Percentiles rank a stretch among this genome's conserved stretches.
phyloP scores from a whole-genome alignment of 1,139 yeast species.

The Taphrina flavorubra region DNA sequence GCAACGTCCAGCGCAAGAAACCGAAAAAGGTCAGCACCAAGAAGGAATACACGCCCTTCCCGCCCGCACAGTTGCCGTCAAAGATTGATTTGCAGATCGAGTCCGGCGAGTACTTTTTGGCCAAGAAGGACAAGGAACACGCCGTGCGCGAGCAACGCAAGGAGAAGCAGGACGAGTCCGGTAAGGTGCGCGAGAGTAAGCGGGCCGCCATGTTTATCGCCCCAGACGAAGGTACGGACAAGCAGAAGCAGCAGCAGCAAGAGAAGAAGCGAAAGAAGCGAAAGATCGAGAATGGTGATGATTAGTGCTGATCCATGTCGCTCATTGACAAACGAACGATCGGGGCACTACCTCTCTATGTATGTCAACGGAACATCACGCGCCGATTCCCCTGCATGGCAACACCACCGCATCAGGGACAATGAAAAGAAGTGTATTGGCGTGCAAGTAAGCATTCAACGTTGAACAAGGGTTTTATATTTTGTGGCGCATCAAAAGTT shows the following conservation, averaged over 20 bases:
- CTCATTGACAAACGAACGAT: too few relatives aligned
- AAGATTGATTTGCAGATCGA: slow-evolving; percentile 97
- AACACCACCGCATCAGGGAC: too few relatives aligned
- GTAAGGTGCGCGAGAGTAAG: slow-evolving; percentile 67
- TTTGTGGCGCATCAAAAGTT: too few relatives aligned
- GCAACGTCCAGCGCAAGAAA: slow-evolving; percentile 92
- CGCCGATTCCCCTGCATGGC: too few relatives aligned
- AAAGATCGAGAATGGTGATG: not conserved
- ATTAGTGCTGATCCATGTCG: too few relatives aligned
- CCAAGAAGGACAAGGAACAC: slow-evolving; percentile 76
- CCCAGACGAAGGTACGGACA: slow-evolving; percentile 68
- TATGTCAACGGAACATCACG: too few relatives aligned
- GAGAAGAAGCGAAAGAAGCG: slow-evolving; percentile 44
- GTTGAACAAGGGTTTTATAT: too few relatives aligned
- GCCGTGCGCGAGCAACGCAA: slow-evolving; percentile 57
- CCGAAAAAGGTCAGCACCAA: slow-evolving; percentile 73
- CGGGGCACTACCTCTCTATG: too few relatives aligned
- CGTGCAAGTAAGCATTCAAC: too few relatives aligned
- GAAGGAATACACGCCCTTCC: slow-evolving; percentile 97
- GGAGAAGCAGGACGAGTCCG: slow-evolving; percentile 77
- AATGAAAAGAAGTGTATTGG: too few relatives aligned
- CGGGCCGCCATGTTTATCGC: slow-evolving; percentile 81
- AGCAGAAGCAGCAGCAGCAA: slow-evolving; percentile 40
- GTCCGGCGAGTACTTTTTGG: slow-evolving; percentile 96
- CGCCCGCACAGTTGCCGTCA: slow-evolving; percentile 96